Base-by-base conservation (phyloP, 2,329 filamentous ascomycete species). In the Botrytis paeoniae region DNA sequence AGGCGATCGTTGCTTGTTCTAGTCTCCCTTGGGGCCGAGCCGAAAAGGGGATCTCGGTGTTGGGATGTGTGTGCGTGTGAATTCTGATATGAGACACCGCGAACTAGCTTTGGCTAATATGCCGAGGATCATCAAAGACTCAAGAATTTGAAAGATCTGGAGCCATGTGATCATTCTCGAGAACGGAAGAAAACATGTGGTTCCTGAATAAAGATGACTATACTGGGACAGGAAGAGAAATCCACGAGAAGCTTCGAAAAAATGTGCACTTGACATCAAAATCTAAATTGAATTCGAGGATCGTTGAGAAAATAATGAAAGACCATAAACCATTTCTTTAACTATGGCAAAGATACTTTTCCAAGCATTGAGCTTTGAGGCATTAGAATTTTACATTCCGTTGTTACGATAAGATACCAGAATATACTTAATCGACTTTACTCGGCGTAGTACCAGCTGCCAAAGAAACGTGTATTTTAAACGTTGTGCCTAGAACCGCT, bases 181-280 rank as follows among this genome's bases (percentile, higher is more conserved):
- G 9, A 18, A 57, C 29, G 7, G 14, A 29, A 57, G 25, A 29
- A n/a, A 29, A 18, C n/a, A 29, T 0, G 5, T 0, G 8, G 12
- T 29, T 16, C 29, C 25, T 29, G 6, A 6, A 57, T 57, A 29
- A 16, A 29, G 14, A 2, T 57, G 14, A 57, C 6, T 29, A 7
- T 4, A n/a, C 1, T 2, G 3, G n/a, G 0, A 12, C 29, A 29
- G 51, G 0, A 57, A 57, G n/a, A 18, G 25, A 57, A 16, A 29
- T 18, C 12, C 1, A n/a, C 18, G 12, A n/a, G 8, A 2, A 54
- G 51, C n/a, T n/a, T 54, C 14, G 48, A n/a, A n/a, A 12, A 16
- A 7, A 54, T 29, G 12, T 16, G 14, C 29, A n/a, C 14, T 54
- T 54, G 25, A 54, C 14, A 29, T n/a, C 25, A 54, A 18, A 16